Evolutionary conservation across 2,329 filamentous ascomycete species (phyloP).

Genomic region (Cercospora janseana): DNA sequence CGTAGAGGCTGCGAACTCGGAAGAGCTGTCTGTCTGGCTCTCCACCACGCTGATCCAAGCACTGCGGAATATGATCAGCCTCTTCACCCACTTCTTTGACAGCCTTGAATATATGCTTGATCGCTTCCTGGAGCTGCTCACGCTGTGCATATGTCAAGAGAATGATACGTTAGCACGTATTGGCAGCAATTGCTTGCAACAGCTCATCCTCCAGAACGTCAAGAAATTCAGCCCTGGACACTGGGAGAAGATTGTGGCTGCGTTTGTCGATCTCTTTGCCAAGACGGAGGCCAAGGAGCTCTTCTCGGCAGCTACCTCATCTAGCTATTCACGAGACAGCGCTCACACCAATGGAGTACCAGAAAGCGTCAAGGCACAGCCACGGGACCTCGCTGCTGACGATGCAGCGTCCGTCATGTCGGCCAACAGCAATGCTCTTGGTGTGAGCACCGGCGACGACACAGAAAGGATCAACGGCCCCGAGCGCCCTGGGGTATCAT

Average conservation of each 20-base stretch:
- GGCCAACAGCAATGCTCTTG: conserved; percentile 40
- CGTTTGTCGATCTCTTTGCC: conserved; percentile 94
- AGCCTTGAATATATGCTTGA: conserved; percentile 96
- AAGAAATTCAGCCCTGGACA: conserved; percentile 82
- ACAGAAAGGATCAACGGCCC: conserved; percentile 21
- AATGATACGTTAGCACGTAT: conserved; percentile 98
- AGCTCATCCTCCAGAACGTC: conserved; percentile 94
- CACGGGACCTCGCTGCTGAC: conserved; percentile 15
- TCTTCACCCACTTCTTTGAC: conserved; percentile 98
- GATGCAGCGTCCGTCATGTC: conserved; percentile 26
- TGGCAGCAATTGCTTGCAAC: conserved; percentile 95
- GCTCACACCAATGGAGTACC: conserved; percentile 27
- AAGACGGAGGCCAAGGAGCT: conserved; percentile 92
- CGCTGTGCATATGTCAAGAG: conserved; percentile 96
- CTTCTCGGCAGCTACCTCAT: conserved; percentile 73
- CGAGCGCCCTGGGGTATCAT: conserved; percentile 17
- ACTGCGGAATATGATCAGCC: conserved; percentile 93
- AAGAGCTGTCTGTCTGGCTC: conserved; percentile 96
- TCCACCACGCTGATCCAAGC: conserved; percentile 99
- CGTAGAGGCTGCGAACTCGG: conserved; percentile 90
- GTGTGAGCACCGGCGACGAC: conserved; percentile 42
- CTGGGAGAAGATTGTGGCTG: conserved; percentile 91
- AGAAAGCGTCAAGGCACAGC: conserved; percentile 21
- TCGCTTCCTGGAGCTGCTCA: conserved; percentile 90
- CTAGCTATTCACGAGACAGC: conserved; percentile 29